These are phyloP conservation scores for Podila clonocystis DNA, from an alignment of 192 early-diverging fungal genomes.

Conservation along the genomic window DNA sequence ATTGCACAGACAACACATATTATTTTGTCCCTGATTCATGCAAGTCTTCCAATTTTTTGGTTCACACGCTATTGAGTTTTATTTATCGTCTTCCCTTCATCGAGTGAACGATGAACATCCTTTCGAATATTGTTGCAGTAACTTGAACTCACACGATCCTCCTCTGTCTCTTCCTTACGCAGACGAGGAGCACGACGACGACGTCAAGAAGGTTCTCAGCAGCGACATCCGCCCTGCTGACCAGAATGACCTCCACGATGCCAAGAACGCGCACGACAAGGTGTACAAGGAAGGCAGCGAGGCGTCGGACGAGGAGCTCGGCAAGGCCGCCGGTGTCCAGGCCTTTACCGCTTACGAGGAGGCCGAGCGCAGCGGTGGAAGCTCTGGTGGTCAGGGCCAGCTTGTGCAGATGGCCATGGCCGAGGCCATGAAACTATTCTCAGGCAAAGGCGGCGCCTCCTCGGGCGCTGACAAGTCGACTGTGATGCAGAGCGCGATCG, in stretches of 20 bases:
- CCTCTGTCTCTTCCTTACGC: background rate
- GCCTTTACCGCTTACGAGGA: conserved; percentile 27
- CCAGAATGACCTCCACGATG: conserved; percentile 24
- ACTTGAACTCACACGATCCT: background rate
- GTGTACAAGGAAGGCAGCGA: conserved; percentile 32
- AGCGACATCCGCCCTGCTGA: conserved; percentile 11
- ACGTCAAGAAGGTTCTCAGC: conserved; percentile 4
- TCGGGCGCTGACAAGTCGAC: conserved; percentile 26
- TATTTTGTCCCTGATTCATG: too few relatives aligned
- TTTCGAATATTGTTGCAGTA: too few relatives aligned
- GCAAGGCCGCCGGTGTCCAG: conserved; percentile 47
- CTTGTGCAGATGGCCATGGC: conserved; percentile 45
- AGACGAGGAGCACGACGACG: conserved; percentile 11
- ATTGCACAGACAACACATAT: too few relatives aligned
- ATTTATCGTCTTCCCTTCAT: too few relatives aligned
- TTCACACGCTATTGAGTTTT: too few relatives aligned
- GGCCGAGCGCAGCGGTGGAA: background rate
- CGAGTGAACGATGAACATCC: too few relatives aligned
- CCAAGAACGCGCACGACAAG: conserved; percentile 29
- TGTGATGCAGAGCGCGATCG: conserved; percentile 29
- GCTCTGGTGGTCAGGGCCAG: conserved; percentile 22
- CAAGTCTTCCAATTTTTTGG: too few relatives aligned
- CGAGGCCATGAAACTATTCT: conserved; percentile 46
- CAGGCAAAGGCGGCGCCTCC: conserved; percentile 6
- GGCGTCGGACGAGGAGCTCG: conserved; percentile 34